Evolutionary conservation across 495 filamentous ascomycete species (phyloP).

Genomic region (Penicillium simplicissimum): DNA sequence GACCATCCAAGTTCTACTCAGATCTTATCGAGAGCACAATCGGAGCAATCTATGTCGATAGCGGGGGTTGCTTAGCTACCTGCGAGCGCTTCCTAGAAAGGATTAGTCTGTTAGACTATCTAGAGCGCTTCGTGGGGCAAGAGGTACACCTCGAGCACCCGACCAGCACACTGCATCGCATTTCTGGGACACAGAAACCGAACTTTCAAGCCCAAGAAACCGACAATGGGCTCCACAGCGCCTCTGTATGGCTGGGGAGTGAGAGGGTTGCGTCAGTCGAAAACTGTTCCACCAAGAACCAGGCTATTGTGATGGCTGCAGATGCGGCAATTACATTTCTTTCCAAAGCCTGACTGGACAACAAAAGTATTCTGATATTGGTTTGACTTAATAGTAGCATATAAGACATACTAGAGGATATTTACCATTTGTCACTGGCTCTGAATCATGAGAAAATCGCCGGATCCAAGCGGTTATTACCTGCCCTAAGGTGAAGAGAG

Average conservation of each 20-base stretch:
- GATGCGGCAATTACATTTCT: conserved; percentile 4
- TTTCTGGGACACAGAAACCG: neutral
- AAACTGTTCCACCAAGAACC: neutral
- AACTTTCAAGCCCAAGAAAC: neutral
- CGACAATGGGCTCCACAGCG: neutral
- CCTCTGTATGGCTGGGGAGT: conserved; percentile 5
- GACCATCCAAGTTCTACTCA: conserved; percentile 54
- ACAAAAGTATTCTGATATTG: neutral
- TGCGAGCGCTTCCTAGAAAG: conserved; percentile 56
- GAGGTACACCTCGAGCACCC: conserved; percentile 1
- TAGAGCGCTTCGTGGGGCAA: neutral
- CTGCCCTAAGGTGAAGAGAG: neutral
- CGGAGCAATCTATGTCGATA: conserved; percentile 78
- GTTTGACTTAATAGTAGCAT: neutral
- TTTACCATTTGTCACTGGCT: neutral
- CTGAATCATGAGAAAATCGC: neutral
- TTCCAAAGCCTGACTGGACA: neutral
- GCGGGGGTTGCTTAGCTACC: conserved; percentile 49
- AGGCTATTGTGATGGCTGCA: conserved; percentile 3
- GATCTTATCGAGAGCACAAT: conserved; percentile 75
- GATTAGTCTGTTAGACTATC: conserved; percentile 21
- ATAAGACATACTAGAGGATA: neutral
- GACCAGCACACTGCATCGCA: neutral
- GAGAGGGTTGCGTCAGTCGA: conserved; percentile 1
- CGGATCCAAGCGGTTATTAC: neutral